These are phyloP conservation scores for Hymenotorrendiella dingleyae DNA, from an alignment of 2,329 filamentous ascomycete genomes.

Conservation along the genomic window DNA sequence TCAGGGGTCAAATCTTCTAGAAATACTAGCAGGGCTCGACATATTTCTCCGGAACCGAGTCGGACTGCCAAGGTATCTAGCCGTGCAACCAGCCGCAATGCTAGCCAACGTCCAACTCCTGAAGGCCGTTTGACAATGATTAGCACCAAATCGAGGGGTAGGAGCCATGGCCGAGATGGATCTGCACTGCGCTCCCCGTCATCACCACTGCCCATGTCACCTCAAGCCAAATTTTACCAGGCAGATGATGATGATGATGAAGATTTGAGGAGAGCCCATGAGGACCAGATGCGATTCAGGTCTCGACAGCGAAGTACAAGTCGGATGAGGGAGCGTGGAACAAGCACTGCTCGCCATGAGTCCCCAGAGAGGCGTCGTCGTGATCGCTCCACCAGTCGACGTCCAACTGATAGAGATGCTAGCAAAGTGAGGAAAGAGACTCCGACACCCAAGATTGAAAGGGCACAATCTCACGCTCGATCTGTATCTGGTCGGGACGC, in stretches of 20 bases:
- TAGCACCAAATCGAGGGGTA: conserved; percentile 47
- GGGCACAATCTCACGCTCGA: conserved; percentile 27
- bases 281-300: conserved; percentile 50
- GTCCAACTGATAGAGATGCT: conserved; percentile 19
- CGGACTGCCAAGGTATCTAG: conserved; percentile 27
- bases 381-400: conserved; percentile 29
- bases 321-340: conserved; percentile 32
- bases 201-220: conserved; percentile 71
- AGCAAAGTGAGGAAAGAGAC: conserved; percentile 22
- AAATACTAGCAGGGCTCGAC: conserved; percentile 29
- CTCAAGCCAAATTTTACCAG: conserved; percentile 46
- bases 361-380: conserved; percentile 29
- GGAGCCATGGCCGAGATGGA: conserved; percentile 54
- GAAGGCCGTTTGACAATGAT: conserved; percentile 31
- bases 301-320: conserved; percentile 48
- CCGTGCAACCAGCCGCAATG: conserved; percentile 33
- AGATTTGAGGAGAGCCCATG: conserved; percentile 47
- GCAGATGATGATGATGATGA: conserved; percentile 54
- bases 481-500: conserved; percentile 41
- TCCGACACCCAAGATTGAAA: conserved; percentile 18
- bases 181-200: conserved; percentile 66
- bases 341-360: conserved; percentile 25
- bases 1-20: conserved; percentile 32
- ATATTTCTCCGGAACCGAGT: conserved; percentile 24
- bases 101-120: conserved; percentile 34